Base-by-base conservation (phyloP, 2,329 filamentous ascomycete species). In the Thermomyces lanuginosus region DNA sequence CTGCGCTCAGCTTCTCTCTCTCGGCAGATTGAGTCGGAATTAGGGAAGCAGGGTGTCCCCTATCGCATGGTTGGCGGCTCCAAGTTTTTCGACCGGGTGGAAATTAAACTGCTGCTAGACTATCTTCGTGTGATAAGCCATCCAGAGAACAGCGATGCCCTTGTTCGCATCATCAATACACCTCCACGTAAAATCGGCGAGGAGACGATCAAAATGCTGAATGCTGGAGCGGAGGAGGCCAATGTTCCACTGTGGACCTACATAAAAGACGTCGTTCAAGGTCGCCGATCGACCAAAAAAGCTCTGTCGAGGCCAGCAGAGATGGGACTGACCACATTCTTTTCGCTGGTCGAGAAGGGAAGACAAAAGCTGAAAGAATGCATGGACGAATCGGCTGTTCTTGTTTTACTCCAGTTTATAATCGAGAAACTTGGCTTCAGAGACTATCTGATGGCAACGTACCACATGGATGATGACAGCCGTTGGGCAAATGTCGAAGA, bases 51-150 rank as follows among this genome's bases (percentile, higher is more conserved):
- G 7, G 82, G 83, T 1, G 72, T 95, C 21, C 67, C 83, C 1
- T 98, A 95, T 51, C 73, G 73, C 26, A 93, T 95, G 84, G 75
- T 95, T 27, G 86, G 77, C 41, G 86, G 89, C 2, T 70, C 72
- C 35, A 78, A 80, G 32, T 98, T 98, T 48, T 95, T 91, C 43
- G 89, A 98, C 39, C 72, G 89, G 27, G 67, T 72, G 3, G 86
- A 98, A 48, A 76, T 95, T 45, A 91, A 89, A 49, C 64, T 82
- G 5, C 49, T 95, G 1, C 55, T 95, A 3, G 83, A 93, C 46
- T 95, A 98, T 46, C 61, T 95, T 8, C 70, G 83, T 16, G 76
- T 91, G 3, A 72, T 93, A 16, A 71, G 80, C 42, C 77, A 91
- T 35, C 80, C 83, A 1, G 67, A 79, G 23, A 84, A 91, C 46